A percentile compares a stretch with the other conserved stretches of the same genome.
phyloP scores from a whole-genome alignment of 768 basidiomycete genomes.

The Crucibulum laeve region DNA sequence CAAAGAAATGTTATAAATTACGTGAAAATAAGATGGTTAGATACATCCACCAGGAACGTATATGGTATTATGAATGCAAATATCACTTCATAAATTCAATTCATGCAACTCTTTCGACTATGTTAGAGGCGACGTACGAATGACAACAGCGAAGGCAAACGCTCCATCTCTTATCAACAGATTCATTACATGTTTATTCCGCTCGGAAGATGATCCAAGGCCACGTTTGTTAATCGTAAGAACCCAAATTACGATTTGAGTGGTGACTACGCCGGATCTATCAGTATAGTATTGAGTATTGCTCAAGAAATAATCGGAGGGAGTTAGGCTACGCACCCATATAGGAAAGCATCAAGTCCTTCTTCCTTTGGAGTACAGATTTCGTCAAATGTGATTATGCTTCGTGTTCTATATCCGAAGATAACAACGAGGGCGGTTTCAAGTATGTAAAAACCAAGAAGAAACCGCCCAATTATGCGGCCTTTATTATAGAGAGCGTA shows the following conservation, averaged over 20 bases:
- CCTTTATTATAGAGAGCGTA: background rate
- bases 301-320: background rate
- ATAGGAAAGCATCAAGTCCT: background rate
- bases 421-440: background rate
- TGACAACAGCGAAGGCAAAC: background rate
- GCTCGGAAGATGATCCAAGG: background rate
- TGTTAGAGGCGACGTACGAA: background rate
- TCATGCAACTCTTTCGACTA: background rate
- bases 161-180: background rate
- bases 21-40: background rate
- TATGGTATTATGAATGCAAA: background rate
- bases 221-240: background rate
- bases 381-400: background rate
- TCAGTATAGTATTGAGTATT: background rate
- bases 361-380: background rate
- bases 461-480: background rate
- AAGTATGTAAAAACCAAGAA: background rate
- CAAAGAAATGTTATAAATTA: background rate
- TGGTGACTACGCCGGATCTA: background rate
- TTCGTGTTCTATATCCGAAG: background rate
- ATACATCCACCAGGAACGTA: background rate
- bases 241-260: background rate
- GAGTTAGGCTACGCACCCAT: background rate
- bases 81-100: background rate
- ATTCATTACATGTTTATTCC: background rate